Conservation (phyloP, 768 basidiomycete genomes). For the Cyclocybe cylindracea region DNA sequence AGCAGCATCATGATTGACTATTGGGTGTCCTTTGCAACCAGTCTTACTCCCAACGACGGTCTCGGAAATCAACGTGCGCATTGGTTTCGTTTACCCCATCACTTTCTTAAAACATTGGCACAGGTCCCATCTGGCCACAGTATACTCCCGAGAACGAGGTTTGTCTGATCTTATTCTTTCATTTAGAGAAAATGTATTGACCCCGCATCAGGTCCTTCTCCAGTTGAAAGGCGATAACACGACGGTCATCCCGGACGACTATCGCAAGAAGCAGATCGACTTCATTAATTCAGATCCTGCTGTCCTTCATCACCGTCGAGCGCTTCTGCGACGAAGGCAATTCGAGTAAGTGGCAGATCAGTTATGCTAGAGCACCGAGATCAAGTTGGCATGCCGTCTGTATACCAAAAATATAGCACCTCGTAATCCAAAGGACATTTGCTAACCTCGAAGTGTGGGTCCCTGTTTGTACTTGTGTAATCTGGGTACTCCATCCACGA, state of each 20-base stretch:
- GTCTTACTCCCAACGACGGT: slow-evolving; percentile 35
- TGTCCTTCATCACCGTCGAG: background rate
- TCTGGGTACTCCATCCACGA: no score
- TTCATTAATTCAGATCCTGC: slow-evolving; percentile 28
- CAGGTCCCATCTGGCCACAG: slow-evolving; percentile 27
- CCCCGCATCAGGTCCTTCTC: slow-evolving; percentile 23
- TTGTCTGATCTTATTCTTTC: background rate
- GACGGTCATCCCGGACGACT: slow-evolving; percentile 32
- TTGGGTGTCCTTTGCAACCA: slow-evolving; percentile 38
- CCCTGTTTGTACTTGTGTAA: no score
- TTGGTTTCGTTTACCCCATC: background rate
- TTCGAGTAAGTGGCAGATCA: no score
- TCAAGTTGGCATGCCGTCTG: no score
- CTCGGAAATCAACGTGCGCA: slow-evolving; percentile 25
- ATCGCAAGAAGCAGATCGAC: slow-evolving; percentile 28
- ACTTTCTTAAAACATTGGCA: background rate
- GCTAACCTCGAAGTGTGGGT: no score
- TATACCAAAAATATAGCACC: no score
- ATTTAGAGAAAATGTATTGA: background rate
- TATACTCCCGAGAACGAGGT: slow-evolving; percentile 25
- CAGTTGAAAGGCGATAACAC: slow-evolving; percentile 31
- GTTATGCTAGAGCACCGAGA: no score
- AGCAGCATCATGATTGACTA: slow-evolving; percentile 36
- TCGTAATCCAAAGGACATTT: no score
- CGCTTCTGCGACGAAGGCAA: background rate